Evolutionary conservation across 2,329 filamentous ascomycete genomes (phyloP), one percentile per base, ranked within the genome.

Genomic region (Apiospora phragmitis): DNA sequence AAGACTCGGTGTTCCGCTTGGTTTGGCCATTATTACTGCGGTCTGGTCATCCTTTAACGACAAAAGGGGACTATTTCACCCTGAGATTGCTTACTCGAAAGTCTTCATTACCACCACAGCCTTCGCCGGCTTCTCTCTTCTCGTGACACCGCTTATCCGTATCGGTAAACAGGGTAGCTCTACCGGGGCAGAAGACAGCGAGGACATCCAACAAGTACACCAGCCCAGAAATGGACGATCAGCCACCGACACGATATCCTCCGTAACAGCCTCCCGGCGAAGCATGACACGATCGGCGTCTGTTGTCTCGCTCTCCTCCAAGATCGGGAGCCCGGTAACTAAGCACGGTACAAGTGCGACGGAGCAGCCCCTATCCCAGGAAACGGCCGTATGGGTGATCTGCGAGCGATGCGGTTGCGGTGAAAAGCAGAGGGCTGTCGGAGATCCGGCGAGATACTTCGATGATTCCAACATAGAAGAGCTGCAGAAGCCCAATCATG

Each of bases 221-320:
- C 74, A 73, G 11, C 76, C 77, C 18, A 80, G 78, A 71, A 79
- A 79, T 69, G 73, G 78, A n/a, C 79, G 77, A 76, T 78, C 78
- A 21, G 74, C 73, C 3, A 73, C 77, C 21, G 76, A 75, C 21
- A 77, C 29, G 18, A n/a, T 38, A 6, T n/a, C 21, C 21, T 65
- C 77, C 47, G n/a, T 75, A 21, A 73, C 76, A 14, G 68, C 72
- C 24, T 73, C 72, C 16, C 38, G 45, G 2, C 41, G 38, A 51
- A 70, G 7, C 32, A 62, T 14, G 4, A 14, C 41, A n/a, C 49
- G 21, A 21, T 12, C 24, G 18, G 73, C 72, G 7, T 78, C 78
- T 5, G 74, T 77, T 51, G 76, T 74, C 3, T 79, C 78, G 12
- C 72, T 73, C 11, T 77, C 75, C 21, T 78, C 76, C 6, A 70